A percentile compares a stretch with the other conserved stretches of the same genome.
These are phyloP conservation scores for Salvia sclarea DNA, from an alignment of 305 asterid species.

Conservation along the genomic window DNA sequence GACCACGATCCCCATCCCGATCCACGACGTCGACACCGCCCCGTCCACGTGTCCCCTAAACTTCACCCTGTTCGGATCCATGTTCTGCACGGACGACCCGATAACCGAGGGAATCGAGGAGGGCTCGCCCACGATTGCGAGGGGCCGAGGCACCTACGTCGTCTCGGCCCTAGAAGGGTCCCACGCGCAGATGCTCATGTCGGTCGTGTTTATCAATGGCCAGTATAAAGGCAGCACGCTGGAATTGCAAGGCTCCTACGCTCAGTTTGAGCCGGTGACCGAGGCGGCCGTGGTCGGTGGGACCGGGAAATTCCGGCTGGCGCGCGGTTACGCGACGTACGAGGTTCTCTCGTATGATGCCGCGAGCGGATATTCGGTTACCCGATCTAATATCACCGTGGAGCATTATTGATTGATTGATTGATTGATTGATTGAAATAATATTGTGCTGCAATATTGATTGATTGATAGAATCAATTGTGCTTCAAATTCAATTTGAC, in stretches of 20 bases:
- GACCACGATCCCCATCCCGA: conserved; percentile 38
- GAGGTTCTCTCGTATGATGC: conserved; percentile 46
- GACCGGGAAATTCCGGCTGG: conserved; percentile 55
- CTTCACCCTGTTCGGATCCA: conserved; percentile 49
- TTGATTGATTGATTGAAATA: too few species aligned
- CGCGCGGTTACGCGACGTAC: conserved; percentile 48
- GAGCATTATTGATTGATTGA: too few species aligned
- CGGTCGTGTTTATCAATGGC: conserved; percentile 39
- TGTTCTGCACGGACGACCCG: conserved; percentile 55
- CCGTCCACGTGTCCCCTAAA: conserved; percentile 30
- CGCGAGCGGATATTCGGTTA: conserved; percentile 27
- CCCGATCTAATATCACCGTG: conserved; percentile 46
- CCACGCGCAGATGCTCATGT: conserved; percentile 42
- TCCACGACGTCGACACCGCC: conserved; percentile 12
- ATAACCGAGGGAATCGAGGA: conserved; percentile 38
- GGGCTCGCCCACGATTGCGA: conserved; percentile 35
- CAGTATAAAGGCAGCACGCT: conserved; percentile 44
- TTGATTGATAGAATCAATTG: too few species aligned
- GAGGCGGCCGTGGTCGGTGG: conserved; percentile 66
- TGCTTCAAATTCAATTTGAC: too few species aligned
- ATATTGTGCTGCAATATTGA: too few species aligned
- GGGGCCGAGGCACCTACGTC: conserved; percentile 52
- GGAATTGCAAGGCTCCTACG: conserved; percentile 52
- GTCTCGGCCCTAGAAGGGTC: conserved; percentile 58
- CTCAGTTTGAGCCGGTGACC: conserved; percentile 50